A percentile compares a stretch with the other conserved stretches of the same genome.
Evolutionary conservation across 176 grass and related monocot genomes (phyloP).

Genomic region (Ensete ventricosum): DNA sequence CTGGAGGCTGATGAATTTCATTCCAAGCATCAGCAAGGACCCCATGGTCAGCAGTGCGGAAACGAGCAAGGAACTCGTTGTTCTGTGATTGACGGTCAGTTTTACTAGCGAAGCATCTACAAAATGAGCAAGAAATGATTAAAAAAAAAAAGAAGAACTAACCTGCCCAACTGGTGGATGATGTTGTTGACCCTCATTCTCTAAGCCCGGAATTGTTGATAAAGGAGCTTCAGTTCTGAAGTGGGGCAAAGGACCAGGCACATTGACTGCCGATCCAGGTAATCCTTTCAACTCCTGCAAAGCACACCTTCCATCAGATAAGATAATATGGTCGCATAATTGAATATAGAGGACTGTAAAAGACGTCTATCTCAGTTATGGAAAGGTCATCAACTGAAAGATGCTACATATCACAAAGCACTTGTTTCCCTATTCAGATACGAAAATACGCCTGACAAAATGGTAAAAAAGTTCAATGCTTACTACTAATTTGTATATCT

Average conservation of each 20-base stretch:
- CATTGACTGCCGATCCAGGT: constrained; percentile 54
- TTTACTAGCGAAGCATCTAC: constrained; percentile 17
- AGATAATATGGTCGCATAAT: neutral
- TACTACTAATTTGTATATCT: too few species aligned
- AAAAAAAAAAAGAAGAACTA: constrained; percentile 20
- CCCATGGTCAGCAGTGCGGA: constrained; percentile 31
- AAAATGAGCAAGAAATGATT: neutral
- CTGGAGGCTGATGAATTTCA: constrained; percentile 50
- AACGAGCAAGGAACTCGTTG: constrained; percentile 38
- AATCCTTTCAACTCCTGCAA: constrained; percentile 70
- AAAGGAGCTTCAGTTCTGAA: constrained; percentile 46
- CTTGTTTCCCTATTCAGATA: too few species aligned
- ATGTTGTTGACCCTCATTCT: constrained; percentile 63
- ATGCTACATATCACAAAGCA: too few species aligned
- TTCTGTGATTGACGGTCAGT: constrained; percentile 33
- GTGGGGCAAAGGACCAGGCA: constrained; percentile 45
- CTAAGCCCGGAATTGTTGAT: constrained; percentile 74
- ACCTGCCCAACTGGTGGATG: constrained; percentile 44
- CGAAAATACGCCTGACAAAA: too few species aligned
- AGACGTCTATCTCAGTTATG: neutral
- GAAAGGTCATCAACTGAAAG: too few species aligned
- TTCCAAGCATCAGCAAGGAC: constrained; percentile 65
- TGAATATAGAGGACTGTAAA: neutral
- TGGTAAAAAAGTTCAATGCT: too few species aligned
- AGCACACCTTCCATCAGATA: constrained; percentile 23